These are phyloP conservation scores for Aspergillus pseudonomiae DNA, from an alignment of 2,329 filamentous ascomycete genomes.

Conservation along the genomic window DNA sequence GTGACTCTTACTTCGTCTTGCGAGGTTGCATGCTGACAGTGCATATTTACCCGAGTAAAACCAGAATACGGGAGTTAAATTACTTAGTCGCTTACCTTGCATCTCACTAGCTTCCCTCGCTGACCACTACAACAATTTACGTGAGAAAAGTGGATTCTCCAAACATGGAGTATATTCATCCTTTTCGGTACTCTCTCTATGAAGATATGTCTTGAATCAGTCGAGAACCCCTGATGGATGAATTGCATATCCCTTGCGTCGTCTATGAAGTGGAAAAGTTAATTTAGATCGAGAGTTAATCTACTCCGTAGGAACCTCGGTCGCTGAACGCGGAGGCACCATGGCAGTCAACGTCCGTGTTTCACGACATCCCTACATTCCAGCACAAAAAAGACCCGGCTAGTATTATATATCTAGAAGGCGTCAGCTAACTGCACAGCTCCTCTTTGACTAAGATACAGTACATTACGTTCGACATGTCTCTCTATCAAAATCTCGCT, in stretches of 20 bases:
- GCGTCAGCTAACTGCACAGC: background rate
- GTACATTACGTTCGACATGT: background rate
- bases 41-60: background rate
- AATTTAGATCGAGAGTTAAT: background rate
- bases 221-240: background rate
- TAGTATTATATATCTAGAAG: background rate
- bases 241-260: background rate
- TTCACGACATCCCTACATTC: background rate
- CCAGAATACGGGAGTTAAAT: background rate
- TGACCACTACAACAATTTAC: background rate
- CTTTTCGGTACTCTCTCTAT: background rate
- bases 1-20: background rate
- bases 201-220: background rate
- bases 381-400: background rate
- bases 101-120: background rate
- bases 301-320: background rate
- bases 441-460: background rate
- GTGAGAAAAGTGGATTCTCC: background rate
- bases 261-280: background rate
- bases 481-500: slow-evolving; percentile 6
- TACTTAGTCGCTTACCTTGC: background rate
- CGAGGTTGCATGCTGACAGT: background rate
- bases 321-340: background rate
- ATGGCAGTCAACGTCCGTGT: background rate
- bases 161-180: background rate